phyloP scores from a whole-genome alignment of 331 rosid genomes.

The Quercus lobata region DNA sequence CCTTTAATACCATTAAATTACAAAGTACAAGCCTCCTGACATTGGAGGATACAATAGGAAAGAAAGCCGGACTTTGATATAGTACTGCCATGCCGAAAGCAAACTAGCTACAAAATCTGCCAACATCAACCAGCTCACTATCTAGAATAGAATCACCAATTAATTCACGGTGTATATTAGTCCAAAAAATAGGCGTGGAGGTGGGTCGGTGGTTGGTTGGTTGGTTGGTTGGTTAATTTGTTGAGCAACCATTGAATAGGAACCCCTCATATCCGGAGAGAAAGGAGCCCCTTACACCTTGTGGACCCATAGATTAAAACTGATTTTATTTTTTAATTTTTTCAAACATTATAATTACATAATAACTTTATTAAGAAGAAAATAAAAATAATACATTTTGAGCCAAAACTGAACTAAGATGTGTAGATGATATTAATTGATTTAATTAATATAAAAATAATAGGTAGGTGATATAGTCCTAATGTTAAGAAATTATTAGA shows the following conservation, averaged over 20 bases:
- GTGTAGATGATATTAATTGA: too few species aligned
- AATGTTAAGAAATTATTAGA: fast-evolving
- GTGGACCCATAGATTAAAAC: neutral
- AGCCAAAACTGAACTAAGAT: too few species aligned
- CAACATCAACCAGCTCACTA: neutral
- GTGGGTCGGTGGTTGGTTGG: too few species aligned
- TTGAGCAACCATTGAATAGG: neutral
- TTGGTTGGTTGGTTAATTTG: neutral
- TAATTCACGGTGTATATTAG: neutral
- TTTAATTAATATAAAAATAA: too few species aligned
- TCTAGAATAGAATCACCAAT: neutral
- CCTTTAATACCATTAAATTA: too few species aligned
- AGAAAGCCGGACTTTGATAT: neutral
- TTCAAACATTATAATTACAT: too few species aligned
- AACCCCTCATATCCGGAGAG: neutral
- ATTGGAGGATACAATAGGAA: too few species aligned
- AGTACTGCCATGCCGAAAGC: neutral
- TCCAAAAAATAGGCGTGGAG: neutral
- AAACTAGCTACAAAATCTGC: neutral
- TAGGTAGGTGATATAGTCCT: too few species aligned
- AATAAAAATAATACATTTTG: fast-evolving
- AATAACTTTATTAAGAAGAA: too few species aligned
- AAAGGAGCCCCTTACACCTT: neutral
- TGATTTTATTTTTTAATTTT: too few species aligned
- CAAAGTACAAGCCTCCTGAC: too few species aligned